These are phyloP conservation scores for Rosellinia necatrix DNA, from an alignment of 2,329 filamentous ascomycete species.

Conservation along the genomic window DNA sequence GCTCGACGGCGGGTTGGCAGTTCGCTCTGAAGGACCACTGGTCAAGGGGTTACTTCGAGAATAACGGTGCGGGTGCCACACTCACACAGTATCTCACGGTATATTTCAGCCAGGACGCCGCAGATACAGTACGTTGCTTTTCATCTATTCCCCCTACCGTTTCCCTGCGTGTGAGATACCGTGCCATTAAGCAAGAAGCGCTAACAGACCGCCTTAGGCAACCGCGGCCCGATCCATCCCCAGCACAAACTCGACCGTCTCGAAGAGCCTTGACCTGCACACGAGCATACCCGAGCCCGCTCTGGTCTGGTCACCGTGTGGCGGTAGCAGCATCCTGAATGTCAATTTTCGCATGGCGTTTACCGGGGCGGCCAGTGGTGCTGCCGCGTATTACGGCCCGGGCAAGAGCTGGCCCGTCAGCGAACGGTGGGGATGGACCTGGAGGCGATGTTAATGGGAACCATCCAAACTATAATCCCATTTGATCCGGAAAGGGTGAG, in stretches of 20 bases:
- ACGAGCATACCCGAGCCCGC: conserved; percentile 22
- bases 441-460: conserved; percentile 26
- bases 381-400: conserved; percentile 28
- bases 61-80: conserved; percentile 24
- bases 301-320: conserved; percentile 31
- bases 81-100: conserved; percentile 31
- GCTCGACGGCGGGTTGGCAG: conserved; percentile 29
- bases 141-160: not conserved
- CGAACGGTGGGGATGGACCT: conserved; percentile 30
- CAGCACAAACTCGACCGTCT: conserved; percentile 16
- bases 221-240: conserved; percentile 20
- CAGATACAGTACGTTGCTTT: conserved; percentile 21
- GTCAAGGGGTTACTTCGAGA: conserved; percentile 26
- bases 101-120: conserved; percentile 31
- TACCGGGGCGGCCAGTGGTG: conserved; percentile 17
- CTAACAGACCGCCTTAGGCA: not conserved
- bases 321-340: conserved; percentile 26
- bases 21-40: conserved; percentile 30
- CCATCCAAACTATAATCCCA: not conserved
- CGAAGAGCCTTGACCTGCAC: conserved; percentile 23
- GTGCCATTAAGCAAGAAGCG: not conserved
- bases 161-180: not conserved
- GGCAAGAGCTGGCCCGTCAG: conserved; percentile 26
- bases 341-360: conserved; percentile 34
- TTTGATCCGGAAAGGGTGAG: not conserved